Percentiles rank a stretch among this genome's conserved stretches.
phyloP scores from a whole-genome alignment of 176 grass and related monocot species.

The Panicum miliaceum region DNA sequence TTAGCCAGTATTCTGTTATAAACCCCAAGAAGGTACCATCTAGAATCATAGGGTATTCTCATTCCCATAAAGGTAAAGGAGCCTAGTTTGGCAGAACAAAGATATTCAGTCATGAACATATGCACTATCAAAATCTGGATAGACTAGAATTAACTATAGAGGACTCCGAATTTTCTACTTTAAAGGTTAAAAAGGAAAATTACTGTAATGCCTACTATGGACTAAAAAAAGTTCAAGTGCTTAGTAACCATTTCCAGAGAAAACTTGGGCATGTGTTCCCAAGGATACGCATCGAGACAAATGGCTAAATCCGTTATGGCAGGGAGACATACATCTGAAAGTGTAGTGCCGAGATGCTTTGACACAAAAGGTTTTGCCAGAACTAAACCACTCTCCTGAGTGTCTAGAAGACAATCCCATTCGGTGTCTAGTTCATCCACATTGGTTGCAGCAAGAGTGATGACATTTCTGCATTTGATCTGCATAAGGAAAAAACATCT shows the following conservation, averaged over 20 bases:
- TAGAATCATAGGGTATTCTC: background rate
- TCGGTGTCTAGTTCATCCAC: conserved; percentile 73
- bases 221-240: background rate
- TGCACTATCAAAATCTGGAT: conserved; percentile 8
- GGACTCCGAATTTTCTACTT: conserved; percentile 26
- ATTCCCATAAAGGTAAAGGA: background rate
- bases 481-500: conserved; percentile 51
- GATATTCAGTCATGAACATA: background rate
- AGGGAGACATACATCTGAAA: conserved; percentile 71
- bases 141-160: background rate
- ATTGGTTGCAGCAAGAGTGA: conserved; percentile 89
- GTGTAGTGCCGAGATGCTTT: conserved; percentile 66
- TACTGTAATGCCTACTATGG: conserved; percentile 1
- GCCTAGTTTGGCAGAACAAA: conserved; percentile 2
- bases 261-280: conserved; percentile 23
- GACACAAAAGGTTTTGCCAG: conserved; percentile 61
- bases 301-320: conserved; percentile 20
- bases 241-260: conserved; percentile 33
- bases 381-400: conserved; percentile 62
- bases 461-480: conserved; percentile 98
- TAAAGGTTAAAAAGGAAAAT: conserved; percentile 3
- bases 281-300: conserved; percentile 8
- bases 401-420: conserved; percentile 88
- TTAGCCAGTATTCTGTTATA: conserved; percentile 29
- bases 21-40: background rate